Base-by-base conservation (phyloP, 2,329 filamentous ascomycete genomes). In the Nemania abortiva region DNA sequence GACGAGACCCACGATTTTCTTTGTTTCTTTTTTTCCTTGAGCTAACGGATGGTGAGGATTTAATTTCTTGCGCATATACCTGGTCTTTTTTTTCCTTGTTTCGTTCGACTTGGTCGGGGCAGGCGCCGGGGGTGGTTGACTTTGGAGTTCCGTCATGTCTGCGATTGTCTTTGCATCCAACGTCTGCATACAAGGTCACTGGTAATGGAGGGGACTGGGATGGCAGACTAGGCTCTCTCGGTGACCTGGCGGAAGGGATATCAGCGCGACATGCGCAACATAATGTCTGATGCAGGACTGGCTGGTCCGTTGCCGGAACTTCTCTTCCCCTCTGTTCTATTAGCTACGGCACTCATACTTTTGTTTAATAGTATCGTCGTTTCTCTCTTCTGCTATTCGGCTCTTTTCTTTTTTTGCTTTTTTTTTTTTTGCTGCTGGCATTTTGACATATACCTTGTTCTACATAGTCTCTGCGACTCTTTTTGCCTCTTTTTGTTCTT, bases 401-500 rank as follows among this genome's bases (percentile, higher is more conserved):
- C 68, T n/a, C 69, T 70, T 70, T 63, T 67, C 74, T 72, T 60
- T 76, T 63, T 45, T 72, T 69, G 24, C 39, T 73, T 71, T 53
- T 18, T 56, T 49, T 34, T 34, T 54, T 74, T 63, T 56, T 73
- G 63, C 66, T 73, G 24, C 24, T 72, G 74, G 77, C 80, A 45
- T 13, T 47, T 49, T 58, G 78, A 81, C 84, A 84, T 84, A 87
- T 87, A 87, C 86, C 85, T 88, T 88, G 86, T 88, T 87, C 85
- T 82, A 87, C 85, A 86, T 85, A 86, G 64, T 73, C 29, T 56
- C 59, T 60, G 39, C 64, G 37, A 20, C 42, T 50, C 65, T 53
- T 59, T 45, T 64, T 70, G 58, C 64, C 70, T 45, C 34, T 74
- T 65, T 61, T 58, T 45, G 63, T 69, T 45, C 64, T 69, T 45